Conservation (phyloP, 257 asterid species). For the Anisodus acutangulus region DNA sequence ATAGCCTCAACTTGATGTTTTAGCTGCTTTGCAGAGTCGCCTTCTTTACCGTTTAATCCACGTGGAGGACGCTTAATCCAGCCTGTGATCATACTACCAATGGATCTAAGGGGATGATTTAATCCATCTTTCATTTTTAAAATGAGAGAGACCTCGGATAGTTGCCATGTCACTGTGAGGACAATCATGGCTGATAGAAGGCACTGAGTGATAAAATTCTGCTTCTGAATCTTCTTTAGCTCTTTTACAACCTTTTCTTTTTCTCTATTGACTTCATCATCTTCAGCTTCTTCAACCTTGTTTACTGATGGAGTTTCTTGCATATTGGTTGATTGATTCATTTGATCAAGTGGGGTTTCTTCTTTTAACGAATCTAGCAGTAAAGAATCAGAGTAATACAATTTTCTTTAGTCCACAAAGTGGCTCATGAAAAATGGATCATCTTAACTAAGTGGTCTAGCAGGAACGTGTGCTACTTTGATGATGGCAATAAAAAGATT, state of each 20-base stretch:
- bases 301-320: neutral
- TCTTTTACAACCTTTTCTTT: slow-evolving; percentile 56
- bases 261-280: neutral
- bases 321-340: neutral
- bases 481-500: neutral
- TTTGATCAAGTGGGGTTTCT: slow-evolving; percentile 30
- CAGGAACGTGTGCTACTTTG: neutral
- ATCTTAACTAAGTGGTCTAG: neutral
- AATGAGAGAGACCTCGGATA: slow-evolving; percentile 74
- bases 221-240: slow-evolving; percentile 59
- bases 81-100: slow-evolving; percentile 41
- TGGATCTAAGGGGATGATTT: slow-evolving; percentile 58
- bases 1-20: slow-evolving; percentile 40
- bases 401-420: neutral
- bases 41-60: slow-evolving; percentile 27
- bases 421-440: neutral
- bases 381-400: neutral
- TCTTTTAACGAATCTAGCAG: slow-evolving; percentile 55
- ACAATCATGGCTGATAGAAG: slow-evolving; percentile 68
- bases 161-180: slow-evolving; percentile 76
- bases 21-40: slow-evolving; percentile 32
- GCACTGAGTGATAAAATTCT: slow-evolving; percentile 71
- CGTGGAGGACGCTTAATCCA: slow-evolving; percentile 33
- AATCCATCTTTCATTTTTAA: slow-evolving; percentile 59
- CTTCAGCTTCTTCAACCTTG: neutral